These are phyloP conservation scores for Castanopsis chinensis DNA, from an alignment of 306 rosid species.

Conservation along the genomic window DNA sequence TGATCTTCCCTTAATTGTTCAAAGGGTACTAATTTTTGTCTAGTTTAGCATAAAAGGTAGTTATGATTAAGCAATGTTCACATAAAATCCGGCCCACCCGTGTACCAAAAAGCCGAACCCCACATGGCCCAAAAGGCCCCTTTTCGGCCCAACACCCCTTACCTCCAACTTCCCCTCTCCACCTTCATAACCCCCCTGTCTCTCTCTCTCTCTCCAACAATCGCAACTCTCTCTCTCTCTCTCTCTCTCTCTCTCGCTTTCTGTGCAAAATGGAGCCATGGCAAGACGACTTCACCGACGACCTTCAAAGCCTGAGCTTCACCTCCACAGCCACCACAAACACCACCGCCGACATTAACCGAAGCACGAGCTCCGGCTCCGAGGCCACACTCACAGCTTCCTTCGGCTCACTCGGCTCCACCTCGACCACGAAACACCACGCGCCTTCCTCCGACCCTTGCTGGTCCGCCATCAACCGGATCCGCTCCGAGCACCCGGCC, in stretches of 20 bases:
- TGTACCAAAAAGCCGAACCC: neutral
- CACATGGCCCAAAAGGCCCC: conserved; percentile 2
- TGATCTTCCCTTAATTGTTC: too few species aligned
- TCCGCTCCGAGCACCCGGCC: conserved; percentile 59
- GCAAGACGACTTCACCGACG: conserved; percentile 73
- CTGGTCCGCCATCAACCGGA: conserved; percentile 65
- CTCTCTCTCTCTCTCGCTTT: conserved; percentile 6
- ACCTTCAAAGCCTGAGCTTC: conserved; percentile 75
- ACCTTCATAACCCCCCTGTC: conserved; percentile 9
- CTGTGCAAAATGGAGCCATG: conserved; percentile 63
- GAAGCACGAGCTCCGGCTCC: conserved; percentile 74
- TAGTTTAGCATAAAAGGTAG: neutral
- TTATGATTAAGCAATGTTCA: neutral
- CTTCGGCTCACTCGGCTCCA: conserved; percentile 33
- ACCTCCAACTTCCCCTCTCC: conserved; percentile 3
- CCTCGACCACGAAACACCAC: conserved; percentile 42
- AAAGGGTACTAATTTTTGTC: too few species aligned
- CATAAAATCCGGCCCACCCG: conserved; percentile 19
- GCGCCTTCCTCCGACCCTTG: conserved; percentile 68
- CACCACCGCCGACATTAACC: conserved; percentile 51
- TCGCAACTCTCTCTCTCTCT: conserved; percentile 8
- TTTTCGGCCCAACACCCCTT: conserved; percentile 12
- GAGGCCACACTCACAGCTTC: conserved; percentile 59
- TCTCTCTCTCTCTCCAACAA: conserved; percentile 2
- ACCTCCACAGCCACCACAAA: conserved; percentile 53